Conservation (phyloP, 129 eudicot species). For the Saposhnikovia divaricata region DNA sequence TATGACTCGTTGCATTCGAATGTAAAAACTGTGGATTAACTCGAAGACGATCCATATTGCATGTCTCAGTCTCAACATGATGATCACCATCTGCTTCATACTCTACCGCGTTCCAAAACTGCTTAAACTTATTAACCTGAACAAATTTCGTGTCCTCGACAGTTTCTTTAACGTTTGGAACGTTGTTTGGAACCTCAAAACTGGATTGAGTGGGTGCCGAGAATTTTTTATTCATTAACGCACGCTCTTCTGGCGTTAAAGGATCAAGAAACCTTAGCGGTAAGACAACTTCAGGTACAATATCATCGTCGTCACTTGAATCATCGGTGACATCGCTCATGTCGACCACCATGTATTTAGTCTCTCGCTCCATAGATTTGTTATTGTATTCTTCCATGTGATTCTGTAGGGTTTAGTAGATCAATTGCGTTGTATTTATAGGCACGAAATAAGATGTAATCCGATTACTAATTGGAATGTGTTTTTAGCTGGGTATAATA, state of each 20-base stretch:
- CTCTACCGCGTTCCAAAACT: conserved; percentile 74
- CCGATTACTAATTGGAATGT: no score
- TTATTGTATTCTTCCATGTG: background rate
- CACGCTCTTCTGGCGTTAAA: conserved; percentile 24
- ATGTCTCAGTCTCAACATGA: background rate
- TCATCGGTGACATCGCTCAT: background rate
- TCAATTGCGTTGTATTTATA: background rate
- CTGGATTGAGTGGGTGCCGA: background rate
- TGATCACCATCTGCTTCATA: conserved; percentile 19
- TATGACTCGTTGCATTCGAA: conserved; percentile 81
- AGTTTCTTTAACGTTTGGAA: background rate
- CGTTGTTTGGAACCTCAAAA: background rate
- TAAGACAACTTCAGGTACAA: conserved; percentile 7
- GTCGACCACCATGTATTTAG: background rate
- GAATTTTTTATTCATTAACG: background rate
- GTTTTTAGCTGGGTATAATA: no score
- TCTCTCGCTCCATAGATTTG: background rate
- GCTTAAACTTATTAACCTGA: conserved; percentile 23
- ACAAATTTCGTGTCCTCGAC: background rate
- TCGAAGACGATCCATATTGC: conserved; percentile 63
- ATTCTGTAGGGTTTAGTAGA: background rate
- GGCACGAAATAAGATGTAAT: no score
- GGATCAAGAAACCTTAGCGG: conserved; percentile 63
- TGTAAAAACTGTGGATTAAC: conserved; percentile 75
- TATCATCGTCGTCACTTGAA: background rate